These are phyloP conservation scores for Peribolospora baueri DNA, from an alignment of 768 basidiomycete species.

Conservation along the genomic window DNA sequence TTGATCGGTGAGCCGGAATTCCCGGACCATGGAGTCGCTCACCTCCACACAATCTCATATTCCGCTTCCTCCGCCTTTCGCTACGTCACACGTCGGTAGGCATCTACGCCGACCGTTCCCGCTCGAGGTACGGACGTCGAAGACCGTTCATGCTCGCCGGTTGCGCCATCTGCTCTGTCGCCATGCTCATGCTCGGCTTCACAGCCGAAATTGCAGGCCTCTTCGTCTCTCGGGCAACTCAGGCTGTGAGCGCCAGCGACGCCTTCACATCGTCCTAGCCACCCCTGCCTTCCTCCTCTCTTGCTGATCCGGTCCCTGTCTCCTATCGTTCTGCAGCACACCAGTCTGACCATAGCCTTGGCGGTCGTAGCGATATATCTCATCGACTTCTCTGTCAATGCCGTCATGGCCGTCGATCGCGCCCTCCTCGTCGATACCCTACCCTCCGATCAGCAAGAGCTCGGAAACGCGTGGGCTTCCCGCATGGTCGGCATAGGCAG, in stretches of 20 bases:
- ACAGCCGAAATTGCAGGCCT: constrained; percentile 39
- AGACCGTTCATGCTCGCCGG: constrained; percentile 64
- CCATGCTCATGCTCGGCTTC: constrained; percentile 65
- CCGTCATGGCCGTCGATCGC: constrained; percentile 72
- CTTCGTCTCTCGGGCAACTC: constrained; percentile 16
- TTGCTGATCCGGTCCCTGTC: not conserved
- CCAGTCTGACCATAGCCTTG: constrained; percentile 43
- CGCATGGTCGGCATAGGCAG: constrained; percentile 73
- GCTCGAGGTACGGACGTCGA: constrained; percentile 57
- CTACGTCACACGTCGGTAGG: constrained; percentile 18
- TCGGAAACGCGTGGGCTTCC: constrained; percentile 85
- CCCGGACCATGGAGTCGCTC: not conserved
- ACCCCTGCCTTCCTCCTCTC: not conserved
- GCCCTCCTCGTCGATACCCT: constrained; percentile 70
- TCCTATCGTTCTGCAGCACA: constrained; percentile 25
- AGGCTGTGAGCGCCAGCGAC: not conserved
- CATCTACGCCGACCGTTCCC: constrained; percentile 59
- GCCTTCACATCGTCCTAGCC: constrained; percentile 7
- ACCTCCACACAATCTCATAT: not conserved
- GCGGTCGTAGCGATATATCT: constrained; percentile 47
- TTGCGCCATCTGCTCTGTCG: constrained; percentile 36
- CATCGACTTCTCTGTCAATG: constrained; percentile 19
- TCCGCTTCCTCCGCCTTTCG: not conserved
- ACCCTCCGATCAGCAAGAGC: constrained; percentile 46
- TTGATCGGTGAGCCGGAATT: constrained; percentile 34